Conservation (phyloP, 495 filamentous ascomycete species). For the Penicillium tannophilum region DNA sequence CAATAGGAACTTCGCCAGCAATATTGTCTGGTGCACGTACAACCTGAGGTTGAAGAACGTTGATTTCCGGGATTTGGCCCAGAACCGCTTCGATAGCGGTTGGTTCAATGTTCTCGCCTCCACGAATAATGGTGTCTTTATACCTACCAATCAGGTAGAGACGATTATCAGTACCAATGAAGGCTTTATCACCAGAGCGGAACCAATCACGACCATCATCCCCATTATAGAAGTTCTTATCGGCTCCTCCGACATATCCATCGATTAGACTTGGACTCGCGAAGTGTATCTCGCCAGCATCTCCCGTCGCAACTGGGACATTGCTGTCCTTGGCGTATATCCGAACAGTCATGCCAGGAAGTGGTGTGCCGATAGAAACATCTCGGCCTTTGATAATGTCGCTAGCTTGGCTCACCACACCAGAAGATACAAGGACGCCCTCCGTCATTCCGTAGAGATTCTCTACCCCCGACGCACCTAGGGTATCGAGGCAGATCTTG, state of each 20-base stretch:
- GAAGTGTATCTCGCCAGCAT: slow-evolving; percentile 46
- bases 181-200: slow-evolving; percentile 46
- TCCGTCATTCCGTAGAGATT: slow-evolving; percentile 49
- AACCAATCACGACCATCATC: slow-evolving; percentile 40
- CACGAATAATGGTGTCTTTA: slow-evolving; percentile 54
- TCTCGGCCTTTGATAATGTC: slow-evolving; percentile 19
- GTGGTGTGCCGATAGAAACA: slow-evolving; percentile 30
- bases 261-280: slow-evolving; percentile 30
- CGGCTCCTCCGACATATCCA: slow-evolving; percentile 30
- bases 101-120: slow-evolving; percentile 50
- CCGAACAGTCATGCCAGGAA: slow-evolving; percentile 34
- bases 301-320: slow-evolving; percentile 18
- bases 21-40: slow-evolving; percentile 16
- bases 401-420: slow-evolving; percentile 5
- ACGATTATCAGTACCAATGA: slow-evolving; percentile 37
- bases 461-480: slow-evolving; percentile 31
- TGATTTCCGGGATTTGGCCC: slow-evolving; percentile 26
- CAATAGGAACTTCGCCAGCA: slow-evolving; percentile 30
- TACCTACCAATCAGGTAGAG: slow-evolving; percentile 46
- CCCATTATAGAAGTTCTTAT: slow-evolving; percentile 34
- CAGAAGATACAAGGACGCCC: slow-evolving; percentile 33
- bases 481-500: slow-evolving; percentile 24
- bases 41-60: slow-evolving; percentile 23
- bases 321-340: slow-evolving; percentile 17
- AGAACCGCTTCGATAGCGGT: slow-evolving; percentile 38